Base-by-base conservation (phyloP, 208 protist genomes). In the Leishmania tropica region DNA sequence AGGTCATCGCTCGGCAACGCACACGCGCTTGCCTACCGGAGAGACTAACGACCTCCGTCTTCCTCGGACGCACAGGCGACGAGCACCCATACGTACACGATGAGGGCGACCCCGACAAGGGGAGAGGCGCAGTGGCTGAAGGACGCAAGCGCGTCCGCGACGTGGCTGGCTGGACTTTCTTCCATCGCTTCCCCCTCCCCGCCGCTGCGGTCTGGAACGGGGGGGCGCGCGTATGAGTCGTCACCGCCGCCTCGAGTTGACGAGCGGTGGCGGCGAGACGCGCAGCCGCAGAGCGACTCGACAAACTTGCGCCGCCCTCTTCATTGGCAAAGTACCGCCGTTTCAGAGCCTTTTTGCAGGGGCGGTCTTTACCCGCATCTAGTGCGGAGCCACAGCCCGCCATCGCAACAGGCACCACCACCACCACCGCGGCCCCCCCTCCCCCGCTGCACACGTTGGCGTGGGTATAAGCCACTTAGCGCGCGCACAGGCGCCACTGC, bases 341-440 rank as follows among this genome's bases (percentile, higher is more conserved):
- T 24, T 17, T 19, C 45, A 28, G 10, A 3, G 5, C 51, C 53
- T 67, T 65, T 24, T 13, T 62, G 24, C 24, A 62, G 28, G 1
- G 42, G 51, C 28, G 54, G 31, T 58, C 75, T 78, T 28, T 84
- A 76, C 28, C 67, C 76, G 2, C 75, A 76, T 10, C 58, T 81
- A 3, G 76, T 78, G 13, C 81, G 76, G 2, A 81, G 81, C 24
- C 76, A 42, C 40, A 80, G 76, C 48, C 75, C 76, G 15, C 81
- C 51, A 6, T 76, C 68, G 7, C 64, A 65, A 19, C 60, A 65
- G 24, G 15, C 28, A 15, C n/a, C 60, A 19, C 48, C n/a, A 31
- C 28, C 48, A 28, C 58, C 8, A 42, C 81, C 47, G 24, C 42
- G 15, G 17, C 40, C 37, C 37, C 0, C n/a, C 17, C 1, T 0